Conservation (phyloP, 805 yeast genomes). For the Ogataea paraovalis region DNA sequence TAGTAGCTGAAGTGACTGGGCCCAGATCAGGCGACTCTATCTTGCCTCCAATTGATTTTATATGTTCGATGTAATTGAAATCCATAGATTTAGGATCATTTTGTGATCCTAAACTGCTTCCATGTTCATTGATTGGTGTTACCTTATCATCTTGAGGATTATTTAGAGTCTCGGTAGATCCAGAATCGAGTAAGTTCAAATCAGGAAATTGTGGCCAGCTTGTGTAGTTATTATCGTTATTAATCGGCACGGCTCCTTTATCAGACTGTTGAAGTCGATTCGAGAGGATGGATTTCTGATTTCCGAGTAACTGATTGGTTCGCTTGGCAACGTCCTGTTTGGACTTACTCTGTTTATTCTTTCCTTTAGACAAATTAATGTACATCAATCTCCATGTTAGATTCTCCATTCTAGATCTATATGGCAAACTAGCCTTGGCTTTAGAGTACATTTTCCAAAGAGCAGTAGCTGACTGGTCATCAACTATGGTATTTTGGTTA, state of each 20-base stretch:
- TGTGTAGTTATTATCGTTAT: conserved; percentile 19
- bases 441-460: conserved; percentile 80
- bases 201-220: conserved; percentile 36
- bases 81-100: conserved; percentile 48
- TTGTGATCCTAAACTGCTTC: neutral
- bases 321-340: neutral
- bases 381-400: conserved; percentile 86
- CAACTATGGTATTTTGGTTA: conserved; percentile 14
- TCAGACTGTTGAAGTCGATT: neutral
- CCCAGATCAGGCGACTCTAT: conserved; percentile 6
- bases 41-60: conserved; percentile 44
- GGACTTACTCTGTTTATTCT: conserved; percentile 2
- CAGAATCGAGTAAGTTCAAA: conserved; percentile 18
- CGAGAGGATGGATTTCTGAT: conserved; percentile 2
- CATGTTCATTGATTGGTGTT: neutral
- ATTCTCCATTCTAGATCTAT: conserved; percentile 74
- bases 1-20: conserved; percentile 11
- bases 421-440: conserved; percentile 72
- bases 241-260: neutral
- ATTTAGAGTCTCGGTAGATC: neutral
- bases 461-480: conserved; percentile 43
- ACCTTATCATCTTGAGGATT: neutral
- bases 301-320: neutral
- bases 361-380: conserved; percentile 32
- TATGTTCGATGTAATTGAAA: conserved; percentile 63